A percentile compares a stretch with the other conserved stretches of the same genome.
These are phyloP conservation scores for Saccharomycopsis fermentans DNA, from an alignment of 805 yeast species.

Conservation along the genomic window DNA sequence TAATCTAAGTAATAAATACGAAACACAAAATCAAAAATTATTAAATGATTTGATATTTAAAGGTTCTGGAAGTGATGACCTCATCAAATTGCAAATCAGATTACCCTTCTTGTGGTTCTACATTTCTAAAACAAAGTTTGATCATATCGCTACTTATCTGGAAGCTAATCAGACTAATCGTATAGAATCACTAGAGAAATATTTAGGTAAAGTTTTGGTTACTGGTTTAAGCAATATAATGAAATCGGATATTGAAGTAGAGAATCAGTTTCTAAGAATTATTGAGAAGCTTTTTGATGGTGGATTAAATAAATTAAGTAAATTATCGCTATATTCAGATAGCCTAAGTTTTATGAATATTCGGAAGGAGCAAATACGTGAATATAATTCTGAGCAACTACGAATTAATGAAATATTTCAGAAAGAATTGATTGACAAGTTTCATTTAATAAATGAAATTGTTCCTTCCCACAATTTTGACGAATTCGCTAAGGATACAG, in stretches of 20 bases:
- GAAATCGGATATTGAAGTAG: background rate
- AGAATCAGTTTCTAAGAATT: background rate
- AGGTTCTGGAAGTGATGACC: background rate
- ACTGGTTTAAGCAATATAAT: background rate
- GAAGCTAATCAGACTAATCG: background rate
- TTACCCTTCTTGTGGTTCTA: constrained; percentile 19
- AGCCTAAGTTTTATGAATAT: background rate
- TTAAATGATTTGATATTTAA: background rate
- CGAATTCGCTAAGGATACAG: background rate
- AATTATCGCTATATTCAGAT: background rate
- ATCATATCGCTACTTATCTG: background rate
- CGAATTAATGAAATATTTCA: background rate
- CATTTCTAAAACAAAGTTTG: background rate
- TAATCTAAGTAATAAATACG: background rate
- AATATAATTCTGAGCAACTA: background rate
- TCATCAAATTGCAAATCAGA: constrained; percentile 20
- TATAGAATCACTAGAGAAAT: background rate
- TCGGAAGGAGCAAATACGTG: background rate
- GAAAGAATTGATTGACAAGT: background rate
- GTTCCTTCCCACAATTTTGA: background rate
- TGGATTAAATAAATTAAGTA: background rate
- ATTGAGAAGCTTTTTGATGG: background rate
- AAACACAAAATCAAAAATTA: background rate
- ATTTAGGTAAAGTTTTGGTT: background rate
- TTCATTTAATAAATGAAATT: background rate